A percentile compares a stretch with the other conserved stretches of the same genome.
Evolutionary conservation across 2,329 filamentous ascomycete species (phyloP).

Genomic region (Aspergillus fumigatiaffinis): DNA sequence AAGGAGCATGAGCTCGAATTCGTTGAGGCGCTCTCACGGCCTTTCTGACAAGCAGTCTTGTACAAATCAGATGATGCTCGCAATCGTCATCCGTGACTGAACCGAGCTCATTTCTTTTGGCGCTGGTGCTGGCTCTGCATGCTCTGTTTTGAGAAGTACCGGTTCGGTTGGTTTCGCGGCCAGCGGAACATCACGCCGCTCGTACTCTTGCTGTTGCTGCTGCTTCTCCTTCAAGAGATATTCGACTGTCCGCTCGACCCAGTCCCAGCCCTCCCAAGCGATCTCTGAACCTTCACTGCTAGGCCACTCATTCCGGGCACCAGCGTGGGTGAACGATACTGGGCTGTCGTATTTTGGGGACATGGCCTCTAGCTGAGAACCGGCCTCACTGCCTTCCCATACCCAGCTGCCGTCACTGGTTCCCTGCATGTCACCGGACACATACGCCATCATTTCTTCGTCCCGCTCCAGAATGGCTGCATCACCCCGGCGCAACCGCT

Average conservation of each 20-base stretch:
- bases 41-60: background rate
- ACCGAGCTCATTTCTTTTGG: slow-evolving; percentile 25
- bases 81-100: slow-evolving; percentile 45
- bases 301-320: slow-evolving; percentile 29
- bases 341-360: slow-evolving; percentile 14
- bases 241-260: slow-evolving; percentile 62
- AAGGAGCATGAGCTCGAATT: background rate
- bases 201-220: slow-evolving; percentile 17
- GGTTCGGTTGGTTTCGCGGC: slow-evolving; percentile 16
- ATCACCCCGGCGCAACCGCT: slow-evolving; percentile 47
- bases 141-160: slow-evolving; percentile 19
- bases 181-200: slow-evolving; percentile 34
- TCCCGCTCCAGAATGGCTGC: slow-evolving; percentile 55
- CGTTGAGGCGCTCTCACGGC: background rate
- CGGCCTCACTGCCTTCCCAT: slow-evolving; percentile 64
- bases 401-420: slow-evolving; percentile 76
- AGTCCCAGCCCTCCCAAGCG: slow-evolving; percentile 79
- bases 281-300: slow-evolving; percentile 52
- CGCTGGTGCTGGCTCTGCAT: slow-evolving; percentile 22
- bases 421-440: slow-evolving; percentile 81
- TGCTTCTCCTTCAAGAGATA: slow-evolving; percentile 51
- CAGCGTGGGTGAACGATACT: slow-evolving; percentile 11
- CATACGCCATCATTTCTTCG: slow-evolving; percentile 84
- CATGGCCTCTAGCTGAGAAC: slow-evolving; percentile 32
- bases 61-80: slow-evolving; percentile 39